These are phyloP conservation scores for Malassezia arunalokei DNA, from an alignment of 1,284 basidiomycete genomes.

Conservation along the genomic window DNA sequence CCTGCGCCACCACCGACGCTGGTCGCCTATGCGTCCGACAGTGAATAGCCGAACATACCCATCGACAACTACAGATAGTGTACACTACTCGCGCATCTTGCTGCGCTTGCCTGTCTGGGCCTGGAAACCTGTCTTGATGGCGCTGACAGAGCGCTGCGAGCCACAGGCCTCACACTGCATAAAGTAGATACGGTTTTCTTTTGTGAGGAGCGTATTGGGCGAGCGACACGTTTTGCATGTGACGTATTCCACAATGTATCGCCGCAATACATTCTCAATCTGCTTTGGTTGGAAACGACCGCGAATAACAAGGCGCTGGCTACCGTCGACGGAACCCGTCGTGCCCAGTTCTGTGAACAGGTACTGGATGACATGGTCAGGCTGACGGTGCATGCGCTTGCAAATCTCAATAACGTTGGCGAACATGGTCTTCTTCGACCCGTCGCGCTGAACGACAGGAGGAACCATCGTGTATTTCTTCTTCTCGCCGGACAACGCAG, in stretches of 20 bases:
- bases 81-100: conserved; percentile 23
- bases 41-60: conserved; percentile 1
- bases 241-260: conserved; percentile 98
- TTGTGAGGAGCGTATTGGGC: conserved; percentile 84
- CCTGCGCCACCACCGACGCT: neutral
- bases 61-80: neutral
- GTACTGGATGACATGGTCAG: conserved; percentile 98
- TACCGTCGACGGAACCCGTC: conserved; percentile 84
- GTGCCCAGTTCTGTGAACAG: conserved; percentile 98
- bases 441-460: conserved; percentile 83
- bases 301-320: conserved; percentile 84
- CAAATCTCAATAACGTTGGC: conserved; percentile 95
- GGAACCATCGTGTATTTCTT: conserved; percentile 96
- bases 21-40: conserved; percentile 8
- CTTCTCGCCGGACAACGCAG: conserved; percentile 61
- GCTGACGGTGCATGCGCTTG: conserved; percentile 94
- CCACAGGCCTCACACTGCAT: conserved; percentile 93
- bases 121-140: conserved; percentile 98
- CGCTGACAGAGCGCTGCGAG: conserved; percentile 76
- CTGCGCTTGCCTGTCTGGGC: conserved; percentile 68
- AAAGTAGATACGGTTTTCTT: conserved; percentile 99
- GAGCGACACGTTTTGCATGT: conserved; percentile 99
- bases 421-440: conserved; percentile 91
- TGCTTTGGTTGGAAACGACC: conserved; percentile 98
- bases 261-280: conserved; percentile 88